A percentile compares a stretch with the other conserved stretches of the same genome.
phyloP scores from a whole-genome alignment of 2,329 filamentous ascomycete species.

The Onygenales sp. region DNA sequence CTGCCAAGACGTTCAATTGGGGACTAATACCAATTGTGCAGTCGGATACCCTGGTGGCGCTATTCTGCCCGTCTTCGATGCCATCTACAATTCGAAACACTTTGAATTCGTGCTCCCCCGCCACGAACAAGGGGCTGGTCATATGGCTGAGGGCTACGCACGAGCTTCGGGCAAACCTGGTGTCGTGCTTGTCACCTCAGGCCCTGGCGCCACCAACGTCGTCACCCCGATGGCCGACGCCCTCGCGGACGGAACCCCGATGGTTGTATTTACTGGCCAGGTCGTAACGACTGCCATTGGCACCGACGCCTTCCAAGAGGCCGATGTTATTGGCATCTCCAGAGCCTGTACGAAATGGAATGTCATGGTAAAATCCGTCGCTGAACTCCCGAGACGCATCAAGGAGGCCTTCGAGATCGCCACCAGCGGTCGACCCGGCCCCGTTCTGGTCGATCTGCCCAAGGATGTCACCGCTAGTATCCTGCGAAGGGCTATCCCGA shows the following conservation, averaged over 20 bases:
- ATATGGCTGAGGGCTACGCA: constrained; percentile 97
- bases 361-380: constrained; percentile 92
- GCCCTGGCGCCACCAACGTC: constrained; percentile 92
- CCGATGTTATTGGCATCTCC: constrained; percentile 87
- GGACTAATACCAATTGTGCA: constrained; percentile 21
- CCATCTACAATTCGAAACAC: constrained; percentile 95
- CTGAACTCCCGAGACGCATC: constrained; percentile 84
- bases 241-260: constrained; percentile 84
- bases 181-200: constrained; percentile 93
- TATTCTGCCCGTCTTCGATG: constrained; percentile 95
- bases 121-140: constrained; percentile 95
- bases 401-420: constrained; percentile 98
- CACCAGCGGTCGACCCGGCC: constrained; percentile 84
- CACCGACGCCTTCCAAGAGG: constrained; percentile 94
- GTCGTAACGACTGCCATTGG: constrained; percentile 84
- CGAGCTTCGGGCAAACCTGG: constrained; percentile 87
- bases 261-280: constrained; percentile 94
- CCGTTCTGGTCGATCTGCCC: constrained; percentile 88
- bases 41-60: constrained; percentile 89
- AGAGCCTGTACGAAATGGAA: constrained; percentile 98
- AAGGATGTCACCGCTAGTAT: constrained; percentile 91
- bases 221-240: constrained; percentile 96
- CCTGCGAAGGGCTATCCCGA: constrained; percentile 73
- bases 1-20: background rate
- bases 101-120: constrained; percentile 92